Evolutionary conservation across 2,329 filamentous ascomycete species (phyloP), one percentile per base, ranked within the genome.

Genomic region (Neocatenulostroma microsporum): DNA sequence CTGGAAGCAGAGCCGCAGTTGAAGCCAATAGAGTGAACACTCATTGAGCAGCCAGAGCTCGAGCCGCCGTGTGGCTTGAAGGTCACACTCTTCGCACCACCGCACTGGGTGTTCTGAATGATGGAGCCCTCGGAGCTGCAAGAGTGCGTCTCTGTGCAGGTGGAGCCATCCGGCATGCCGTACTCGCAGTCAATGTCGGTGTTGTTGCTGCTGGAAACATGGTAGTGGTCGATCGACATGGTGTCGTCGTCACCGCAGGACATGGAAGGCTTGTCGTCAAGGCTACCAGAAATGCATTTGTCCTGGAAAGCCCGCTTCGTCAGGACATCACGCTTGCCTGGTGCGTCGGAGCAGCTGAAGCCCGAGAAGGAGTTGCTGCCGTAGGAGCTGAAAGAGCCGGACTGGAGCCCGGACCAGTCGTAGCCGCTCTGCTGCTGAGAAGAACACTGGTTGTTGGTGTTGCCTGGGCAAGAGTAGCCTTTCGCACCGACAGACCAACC

Each of bases 61-160:
- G 47, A 46, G 31, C 47, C 45, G 21, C 44, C 48, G 45, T 59
- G 62, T 36, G 71, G 62, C 46, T 70, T 66, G 58, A 95, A 79
- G 37, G 75, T 78, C 44, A 95, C 86, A 40, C 77, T 79, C 58
- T 74, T 85, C 47, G 89, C 88, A 63, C 88, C 88, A 75, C 87
- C 89, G 61, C 89, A 96, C 72, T 95, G 86, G 43, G 69, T 76
- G 74, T 95, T 95, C 64, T 76, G 66, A 53, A 95, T 71, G 30
- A 73, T 74, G 40, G 77, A 80, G 53, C 84, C 84, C 12, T 71
- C 67, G 37, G 72, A 67, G 46, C 70, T 75, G 74, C 85, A 93
- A 35, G 70, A 57, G 47, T 74, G 68, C 45, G 76, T 78, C 53
- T 93, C 82, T 68, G 84, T 89, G 78, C 89, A 96, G 42, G 63